Evolutionary conservation across 1,284 basidiomycete species (phyloP), one percentile per base, ranked within the genome.

Genomic region (Cryptococcus wingfieldii): DNA sequence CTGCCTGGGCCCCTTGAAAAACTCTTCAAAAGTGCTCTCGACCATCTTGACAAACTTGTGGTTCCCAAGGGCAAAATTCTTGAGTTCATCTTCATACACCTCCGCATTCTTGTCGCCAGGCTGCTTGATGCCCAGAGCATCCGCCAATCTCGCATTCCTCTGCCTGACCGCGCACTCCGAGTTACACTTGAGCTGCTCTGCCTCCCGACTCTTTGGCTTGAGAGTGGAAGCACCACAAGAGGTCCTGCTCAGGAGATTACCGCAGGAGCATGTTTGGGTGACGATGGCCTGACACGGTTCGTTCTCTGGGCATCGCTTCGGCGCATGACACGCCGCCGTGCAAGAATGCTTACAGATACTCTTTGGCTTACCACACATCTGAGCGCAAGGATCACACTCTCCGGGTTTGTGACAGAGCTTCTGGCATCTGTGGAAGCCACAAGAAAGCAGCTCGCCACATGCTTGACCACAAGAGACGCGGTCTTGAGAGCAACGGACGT

Each of bases 401-500:
- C 84, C 89, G 0, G 81, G 64, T 27, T 63, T 77, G 67, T 96
- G 93, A 69, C 92, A 96, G 0, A 81, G 68, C 56, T 85, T 82
- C 56, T 87, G 84, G 71, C 92, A 96, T 27, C 82, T 83, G 72
- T 96, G 93, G 70, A 86, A 90, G 1, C 92, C 92, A 65, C 92
- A 96, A 0, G 78, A 76, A 37, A 94, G 78, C 4, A 87, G 77
- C 60, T 85, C 86, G 60, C 88, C 89, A 71, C 93, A 96, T 1
- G 80, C 71, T 41, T 79, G 82, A 4, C 92, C 92, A 71, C 92
- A 97, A 0, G 83, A 86, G 2, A 96, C 86, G 61, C 86, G 87
- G 65, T 88, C 86, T 54, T 66, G 63, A 4, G 89, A 89, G 73
- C 92, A 96, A 41, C 84, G 80, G 4, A 80, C 69, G 61, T 80